These are phyloP conservation scores for Neofusicoccum cordaticola DNA, from an alignment of 2,329 filamentous ascomycete species.

Conservation along the genomic window DNA sequence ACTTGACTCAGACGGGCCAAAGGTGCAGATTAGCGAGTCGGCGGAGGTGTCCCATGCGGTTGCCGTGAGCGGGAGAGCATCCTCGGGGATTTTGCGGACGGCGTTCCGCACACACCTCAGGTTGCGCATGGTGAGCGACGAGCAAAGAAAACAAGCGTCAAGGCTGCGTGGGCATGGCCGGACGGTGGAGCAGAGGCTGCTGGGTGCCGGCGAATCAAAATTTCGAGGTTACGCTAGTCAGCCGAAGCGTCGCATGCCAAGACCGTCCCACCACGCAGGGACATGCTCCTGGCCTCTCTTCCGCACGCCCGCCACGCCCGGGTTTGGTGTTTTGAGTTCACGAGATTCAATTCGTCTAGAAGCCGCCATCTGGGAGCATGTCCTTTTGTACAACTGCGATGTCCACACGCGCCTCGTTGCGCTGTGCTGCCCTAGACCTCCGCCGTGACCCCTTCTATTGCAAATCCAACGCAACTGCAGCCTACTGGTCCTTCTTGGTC, in stretches of 20 bases:
- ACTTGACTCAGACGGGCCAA: slow-evolving; percentile 72
- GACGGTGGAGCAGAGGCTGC: not conserved
- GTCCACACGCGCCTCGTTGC: not conserved
- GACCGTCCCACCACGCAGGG: not conserved
- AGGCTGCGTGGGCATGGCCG: slow-evolving; percentile 19
- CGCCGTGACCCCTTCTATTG: not conserved
- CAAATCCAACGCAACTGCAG: not conserved
- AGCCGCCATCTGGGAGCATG: not conserved
- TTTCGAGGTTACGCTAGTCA: slow-evolving; percentile 19
- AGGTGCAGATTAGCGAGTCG: slow-evolving; percentile 76
- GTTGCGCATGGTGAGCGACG: slow-evolving; percentile 71
- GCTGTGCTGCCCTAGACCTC: not conserved
- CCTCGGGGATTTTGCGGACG: slow-evolving; percentile 57
- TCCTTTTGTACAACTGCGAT: slow-evolving; percentile 12
- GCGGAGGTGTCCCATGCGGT: slow-evolving; percentile 81
- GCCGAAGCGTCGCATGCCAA: slow-evolving; percentile 16
- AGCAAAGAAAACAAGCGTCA: slow-evolving; percentile 8
- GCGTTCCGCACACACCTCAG: slow-evolving; percentile 73
- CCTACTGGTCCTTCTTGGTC: slow-evolving; percentile 58
- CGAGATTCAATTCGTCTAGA: slow-evolving; percentile 15
- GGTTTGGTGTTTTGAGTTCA: not conserved
- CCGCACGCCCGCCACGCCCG: not conserved
- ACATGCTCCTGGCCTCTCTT: not conserved
- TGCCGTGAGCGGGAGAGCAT: slow-evolving; percentile 63
- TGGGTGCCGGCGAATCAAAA: slow-evolving; percentile 17